Evolutionary conservation across 164 flowering plant species (phyloP).

Genomic region (Malania oleifera): DNA sequence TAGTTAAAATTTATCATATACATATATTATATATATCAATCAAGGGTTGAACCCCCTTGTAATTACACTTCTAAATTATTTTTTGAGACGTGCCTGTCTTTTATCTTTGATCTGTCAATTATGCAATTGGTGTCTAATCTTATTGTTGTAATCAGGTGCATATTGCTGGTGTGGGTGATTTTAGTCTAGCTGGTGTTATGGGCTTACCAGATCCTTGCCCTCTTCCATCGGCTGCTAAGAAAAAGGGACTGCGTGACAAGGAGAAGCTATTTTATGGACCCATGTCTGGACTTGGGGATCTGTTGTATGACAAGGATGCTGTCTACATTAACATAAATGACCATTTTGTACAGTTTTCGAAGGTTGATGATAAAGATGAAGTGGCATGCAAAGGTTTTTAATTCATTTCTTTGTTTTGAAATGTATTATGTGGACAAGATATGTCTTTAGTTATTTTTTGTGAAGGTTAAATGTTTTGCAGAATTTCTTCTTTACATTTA

Average conservation of each 20-base stretch:
- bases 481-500: too few relatives aligned
- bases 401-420: not conserved
- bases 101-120: not conserved
- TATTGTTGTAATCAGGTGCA: constrained; percentile 56
- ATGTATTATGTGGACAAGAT: not conserved
- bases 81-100: not conserved
- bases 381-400: constrained; percentile 39
- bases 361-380: constrained; percentile 48
- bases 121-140: not conserved
- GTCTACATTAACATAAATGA: constrained; percentile 88
- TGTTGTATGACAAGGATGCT: constrained; percentile 96
- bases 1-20: too few relatives aligned
- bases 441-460: not conserved
- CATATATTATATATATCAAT: too few relatives aligned
- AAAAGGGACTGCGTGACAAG: constrained; percentile 90
- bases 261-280: constrained; percentile 96
- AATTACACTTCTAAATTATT: too few relatives aligned
- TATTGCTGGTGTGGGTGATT: constrained; percentile 98
- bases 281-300: constrained; percentile 97
- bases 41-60: too few relatives aligned
- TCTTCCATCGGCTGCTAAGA: constrained; percentile 91
- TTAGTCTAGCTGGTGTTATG: constrained; percentile 55
- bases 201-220: constrained; percentile 91
- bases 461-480: too few relatives aligned
- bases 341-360: constrained; percentile 77